Percentiles rank a stretch among this genome's conserved stretches.
phyloP scores from a whole-genome alignment of 257 asterid genomes.

The Solanum etuberosum region DNA sequence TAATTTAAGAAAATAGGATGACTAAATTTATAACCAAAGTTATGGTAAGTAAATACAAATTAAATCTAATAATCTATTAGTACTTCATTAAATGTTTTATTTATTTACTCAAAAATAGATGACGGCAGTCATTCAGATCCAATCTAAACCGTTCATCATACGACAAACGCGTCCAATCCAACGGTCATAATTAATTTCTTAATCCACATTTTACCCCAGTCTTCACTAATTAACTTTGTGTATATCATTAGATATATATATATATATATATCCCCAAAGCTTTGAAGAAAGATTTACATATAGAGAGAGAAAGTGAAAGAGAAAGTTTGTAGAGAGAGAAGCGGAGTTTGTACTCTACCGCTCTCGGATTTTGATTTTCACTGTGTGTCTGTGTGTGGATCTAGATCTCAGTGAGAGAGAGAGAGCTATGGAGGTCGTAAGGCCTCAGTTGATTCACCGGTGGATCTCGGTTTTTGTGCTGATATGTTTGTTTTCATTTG shows the following conservation, averaged over 20 bases:
- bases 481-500: conserved; percentile 24
- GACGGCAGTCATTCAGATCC: conserved; percentile 1
- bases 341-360: conserved; percentile 7
- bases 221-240: neutral
- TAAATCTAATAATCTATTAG: neutral
- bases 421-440: conserved; percentile 33
- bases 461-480: conserved; percentile 23
- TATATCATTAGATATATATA: neutral
- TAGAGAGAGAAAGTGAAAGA: neutral
- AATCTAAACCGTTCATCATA: neutral
- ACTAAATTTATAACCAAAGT: neutral
- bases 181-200: neutral
- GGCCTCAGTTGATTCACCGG: conserved; percentile 17
- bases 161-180: neutral
- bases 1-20: neutral
- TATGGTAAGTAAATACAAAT: neutral
- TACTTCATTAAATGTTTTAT: neutral
- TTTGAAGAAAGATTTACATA: neutral
- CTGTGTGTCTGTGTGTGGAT: neutral
- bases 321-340: neutral
- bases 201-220: neutral
- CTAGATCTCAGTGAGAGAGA: neutral
- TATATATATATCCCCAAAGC: neutral
- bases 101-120: neutral
- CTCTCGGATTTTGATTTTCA: neutral